Evolutionary conservation across 257 asterid species (phyloP), one percentile per base, ranked within the genome.

Genomic region (Nicotiana benthamiana): DNA sequence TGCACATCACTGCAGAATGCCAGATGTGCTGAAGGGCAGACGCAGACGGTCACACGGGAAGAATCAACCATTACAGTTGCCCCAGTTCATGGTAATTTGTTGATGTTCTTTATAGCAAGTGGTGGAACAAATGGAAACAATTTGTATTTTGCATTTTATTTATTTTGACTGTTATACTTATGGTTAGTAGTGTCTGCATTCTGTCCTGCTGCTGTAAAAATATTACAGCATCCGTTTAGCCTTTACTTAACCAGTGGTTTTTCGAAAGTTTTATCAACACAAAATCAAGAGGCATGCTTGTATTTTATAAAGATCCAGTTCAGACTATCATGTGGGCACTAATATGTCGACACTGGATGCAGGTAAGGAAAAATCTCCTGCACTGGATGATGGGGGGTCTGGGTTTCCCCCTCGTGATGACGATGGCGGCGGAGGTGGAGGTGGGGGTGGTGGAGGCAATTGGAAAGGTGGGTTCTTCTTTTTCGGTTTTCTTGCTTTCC

Each of bases 401-500:
- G 98, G 97, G 80, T 82, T 94, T 79, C 97, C 98, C 27, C 98
- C 98, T 6, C 90, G 95, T 30, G 98, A 91, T 83, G 98, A 92
- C 77, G 97, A 86, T 10, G 98, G 82, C 48, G 98, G 91, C 4
- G 98, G 97, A 0, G 98, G 97, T 0, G 98, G 97, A 0, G 96
- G 98, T 0, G 97, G 97, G 0, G 97, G 97, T 0, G 97, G 98
- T 0, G 97, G 98, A 4, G 95, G 97, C 64, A 79, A 84, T 80
- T 94, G 91, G 91, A 88, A 94, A 0, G 98, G 98, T n/a, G 98
- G 98, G 11, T 94, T 91, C 91, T 92, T 92, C 90, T 85, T 90
- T 80, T 93, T 93, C 1, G 95, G 93, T 12, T 91, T 93, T 80
- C 95, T 93, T 84, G 95, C 92, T 80, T 86, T 94, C 54, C 80